phyloP scores from a whole-genome alignment of 306 rosid species.

The Medicago lupulina region DNA sequence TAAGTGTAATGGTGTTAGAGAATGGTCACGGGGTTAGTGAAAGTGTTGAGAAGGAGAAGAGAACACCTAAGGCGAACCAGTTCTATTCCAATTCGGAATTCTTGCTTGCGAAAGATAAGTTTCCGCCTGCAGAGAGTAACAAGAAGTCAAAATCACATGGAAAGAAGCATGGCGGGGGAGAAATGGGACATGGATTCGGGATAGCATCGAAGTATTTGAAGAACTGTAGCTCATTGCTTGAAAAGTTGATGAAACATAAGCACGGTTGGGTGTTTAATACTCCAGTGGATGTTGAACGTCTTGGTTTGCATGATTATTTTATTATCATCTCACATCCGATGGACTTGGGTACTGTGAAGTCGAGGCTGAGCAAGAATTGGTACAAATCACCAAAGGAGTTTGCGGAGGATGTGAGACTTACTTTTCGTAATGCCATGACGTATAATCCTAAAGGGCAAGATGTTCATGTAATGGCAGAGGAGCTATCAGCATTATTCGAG shows the following conservation, averaged over 20 bases:
- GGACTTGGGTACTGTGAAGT: constrained; percentile 89
- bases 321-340: constrained; percentile 80
- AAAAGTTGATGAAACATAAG: constrained; percentile 91
- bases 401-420: constrained; percentile 98
- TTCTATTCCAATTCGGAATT: constrained; percentile 87
- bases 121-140: constrained; percentile 87
- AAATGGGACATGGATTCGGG: constrained; percentile 56
- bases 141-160: constrained; percentile 74
- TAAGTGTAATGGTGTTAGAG: constrained; percentile 66
- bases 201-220: constrained; percentile 76
- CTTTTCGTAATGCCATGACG: constrained; percentile 87
- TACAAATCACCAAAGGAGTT: constrained; percentile 93
- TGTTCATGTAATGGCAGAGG: constrained; percentile 93
- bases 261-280: constrained; percentile 92
- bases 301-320: constrained; percentile 90
- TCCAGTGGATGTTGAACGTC: constrained; percentile 78
- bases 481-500: constrained; percentile 71
- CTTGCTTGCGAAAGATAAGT: constrained; percentile 89
- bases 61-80: constrained; percentile 94
- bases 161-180: constrained; percentile 77
- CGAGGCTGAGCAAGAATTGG: constrained; percentile 85
- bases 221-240: constrained; percentile 91
- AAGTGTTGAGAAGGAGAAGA: constrained; percentile 88
- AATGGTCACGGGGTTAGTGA: constrained; percentile 71
- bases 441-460: constrained; percentile 94